phyloP scores from a whole-genome alignment of 176 grass and related monocot genomes.

The Phoenix dactylifera region DNA sequence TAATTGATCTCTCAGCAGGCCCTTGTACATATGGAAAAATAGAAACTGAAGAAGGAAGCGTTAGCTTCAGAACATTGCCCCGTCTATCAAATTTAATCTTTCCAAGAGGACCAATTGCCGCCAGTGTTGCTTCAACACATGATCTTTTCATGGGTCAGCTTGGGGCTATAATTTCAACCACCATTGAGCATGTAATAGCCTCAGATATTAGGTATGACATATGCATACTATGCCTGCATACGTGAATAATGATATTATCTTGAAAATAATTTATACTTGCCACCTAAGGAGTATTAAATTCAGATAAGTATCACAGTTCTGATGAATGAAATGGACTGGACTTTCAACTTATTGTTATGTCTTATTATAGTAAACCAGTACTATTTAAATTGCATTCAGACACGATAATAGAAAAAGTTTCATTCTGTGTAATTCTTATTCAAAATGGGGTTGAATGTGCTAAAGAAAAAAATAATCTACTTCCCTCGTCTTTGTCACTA shows the following conservation, averaged over 20 bases:
- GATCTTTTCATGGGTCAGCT: constrained; percentile 84
- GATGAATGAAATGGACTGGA: too few relatives aligned
- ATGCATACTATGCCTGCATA: constrained; percentile 6
- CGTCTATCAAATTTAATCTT: constrained; percentile 80
- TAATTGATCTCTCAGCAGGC: constrained; percentile 97
- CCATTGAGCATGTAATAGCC: constrained; percentile 98
- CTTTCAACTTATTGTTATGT: too few relatives aligned
- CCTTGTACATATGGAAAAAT: constrained; percentile 99
- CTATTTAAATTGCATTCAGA: too few relatives aligned
- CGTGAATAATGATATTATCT: not conserved
- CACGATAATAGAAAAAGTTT: too few relatives aligned
- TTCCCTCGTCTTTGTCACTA: too few relatives aligned
- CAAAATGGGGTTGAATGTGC: too few relatives aligned
- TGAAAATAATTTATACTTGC: too few relatives aligned
- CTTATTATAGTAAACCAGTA: too few relatives aligned
- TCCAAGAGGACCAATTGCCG: constrained; percentile 52
- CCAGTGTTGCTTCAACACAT: constrained; percentile 54
- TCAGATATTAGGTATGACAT: constrained; percentile 71
- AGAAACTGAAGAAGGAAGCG: constrained; percentile 99
- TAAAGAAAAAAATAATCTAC: too few relatives aligned
- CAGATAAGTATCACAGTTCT: too few relatives aligned
- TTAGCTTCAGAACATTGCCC: constrained; percentile 86
- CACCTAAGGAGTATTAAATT: too few relatives aligned
- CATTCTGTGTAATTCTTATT: too few relatives aligned
- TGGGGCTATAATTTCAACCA: constrained; percentile 80